These are phyloP conservation scores for Boletales sp. DNA, from an alignment of 768 basidiomycete species.

Conservation along the genomic window DNA sequence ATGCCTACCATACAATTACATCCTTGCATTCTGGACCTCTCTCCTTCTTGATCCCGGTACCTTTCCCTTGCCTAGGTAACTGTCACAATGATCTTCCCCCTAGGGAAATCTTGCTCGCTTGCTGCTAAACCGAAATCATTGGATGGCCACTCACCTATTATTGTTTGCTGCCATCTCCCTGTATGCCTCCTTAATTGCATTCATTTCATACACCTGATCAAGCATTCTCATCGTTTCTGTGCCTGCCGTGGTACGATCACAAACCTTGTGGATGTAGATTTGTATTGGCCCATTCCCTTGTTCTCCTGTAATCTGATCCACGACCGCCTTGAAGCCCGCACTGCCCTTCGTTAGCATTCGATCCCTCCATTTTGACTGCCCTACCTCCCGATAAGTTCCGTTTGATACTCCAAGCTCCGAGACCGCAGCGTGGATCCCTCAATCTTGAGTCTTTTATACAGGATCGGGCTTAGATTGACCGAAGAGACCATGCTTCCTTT, in stretches of 20 bases:
- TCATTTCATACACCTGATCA: conserved; percentile 73
- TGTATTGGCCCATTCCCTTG: conserved; percentile 58
- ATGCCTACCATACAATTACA: no score
- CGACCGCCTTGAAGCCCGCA: conserved; percentile 52
- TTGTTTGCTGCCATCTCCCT: conserved; percentile 79
- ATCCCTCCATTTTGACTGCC: neutral
- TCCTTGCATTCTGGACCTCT: no score
- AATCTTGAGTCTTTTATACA: conserved; percentile 83
- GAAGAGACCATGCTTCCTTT: conserved; percentile 50
- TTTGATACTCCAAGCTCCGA: conserved; percentile 72
- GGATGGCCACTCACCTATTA: conserved; percentile 37
- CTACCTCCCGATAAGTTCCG: conserved; percentile 59
- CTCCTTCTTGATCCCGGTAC: no score
- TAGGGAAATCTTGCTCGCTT: conserved; percentile 4
- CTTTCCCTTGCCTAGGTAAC: conserved; percentile 24
- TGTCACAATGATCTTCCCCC: conserved; percentile 32
- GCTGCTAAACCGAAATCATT: neutral
- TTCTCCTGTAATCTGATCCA: conserved; percentile 56
- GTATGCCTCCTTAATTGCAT: conserved; percentile 75
- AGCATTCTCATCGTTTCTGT: conserved; percentile 3
- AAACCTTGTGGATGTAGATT: conserved; percentile 76
- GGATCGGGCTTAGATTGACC: conserved; percentile 59
- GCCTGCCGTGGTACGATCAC: conserved; percentile 14
- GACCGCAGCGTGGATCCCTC: conserved; percentile 86
- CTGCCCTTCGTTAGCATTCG: neutral